Conservation (phyloP, 78 protist genomes). For the Creolimax fragrantissima region DNA sequence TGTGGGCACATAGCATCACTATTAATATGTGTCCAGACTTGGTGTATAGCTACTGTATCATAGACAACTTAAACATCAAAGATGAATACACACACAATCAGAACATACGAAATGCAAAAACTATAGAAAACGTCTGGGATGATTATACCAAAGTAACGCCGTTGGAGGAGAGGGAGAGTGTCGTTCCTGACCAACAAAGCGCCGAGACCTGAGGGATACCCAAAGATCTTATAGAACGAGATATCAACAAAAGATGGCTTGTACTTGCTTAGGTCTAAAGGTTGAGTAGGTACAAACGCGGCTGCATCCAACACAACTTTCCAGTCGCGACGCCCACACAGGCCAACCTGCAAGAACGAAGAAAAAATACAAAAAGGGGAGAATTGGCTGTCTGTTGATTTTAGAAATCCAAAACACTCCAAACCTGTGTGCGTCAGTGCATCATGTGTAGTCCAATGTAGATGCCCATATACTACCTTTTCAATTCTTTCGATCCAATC, state of each 20-base stretch:
- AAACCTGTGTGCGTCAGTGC: no score
- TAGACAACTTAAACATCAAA: no score
- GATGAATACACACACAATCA: not conserved
- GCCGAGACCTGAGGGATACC: not conserved
- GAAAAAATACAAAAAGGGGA: not conserved
- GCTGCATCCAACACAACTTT: not conserved
- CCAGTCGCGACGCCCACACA: not conserved
- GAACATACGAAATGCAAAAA: not conserved
- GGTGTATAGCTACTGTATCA: no score
- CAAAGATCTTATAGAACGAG: not conserved
- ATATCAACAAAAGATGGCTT: not conserved
- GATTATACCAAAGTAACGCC: not conserved
- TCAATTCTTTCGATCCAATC: slow-evolving; percentile 1
- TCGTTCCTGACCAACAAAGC: not conserved
- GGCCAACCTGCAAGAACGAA: not conserved
- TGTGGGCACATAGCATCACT: no score
- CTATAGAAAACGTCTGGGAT: not conserved
- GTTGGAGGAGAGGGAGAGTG: not conserved
- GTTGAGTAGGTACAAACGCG: not conserved
- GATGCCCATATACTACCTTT: no score
- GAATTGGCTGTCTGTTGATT: no score
- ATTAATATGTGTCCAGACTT: no score
- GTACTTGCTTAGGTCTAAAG: not conserved
- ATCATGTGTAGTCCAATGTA: no score
- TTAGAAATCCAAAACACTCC: no score